phyloP scores from a whole-genome alignment of 805 yeast species.

The Starmerella vitae region DNA sequence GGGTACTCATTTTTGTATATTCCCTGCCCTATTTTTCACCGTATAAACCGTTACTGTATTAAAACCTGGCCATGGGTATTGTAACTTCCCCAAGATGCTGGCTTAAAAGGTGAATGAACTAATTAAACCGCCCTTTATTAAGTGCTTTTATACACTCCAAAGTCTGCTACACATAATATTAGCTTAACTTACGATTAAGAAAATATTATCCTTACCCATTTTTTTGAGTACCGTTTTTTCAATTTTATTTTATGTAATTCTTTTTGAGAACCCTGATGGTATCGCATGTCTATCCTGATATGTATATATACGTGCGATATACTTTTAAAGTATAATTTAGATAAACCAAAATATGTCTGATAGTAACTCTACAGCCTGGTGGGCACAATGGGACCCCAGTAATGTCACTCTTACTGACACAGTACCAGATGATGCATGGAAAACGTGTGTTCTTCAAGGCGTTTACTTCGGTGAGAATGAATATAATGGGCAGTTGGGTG shows the following conservation, averaged over 20 bases:
- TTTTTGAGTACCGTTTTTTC: slow-evolving; percentile 1
- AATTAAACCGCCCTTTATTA: too few species aligned
- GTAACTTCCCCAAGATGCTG: too few species aligned
- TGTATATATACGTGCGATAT: neutral
- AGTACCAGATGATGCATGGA: slow-evolving; percentile 30
- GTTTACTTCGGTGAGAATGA: slow-evolving; percentile 32
- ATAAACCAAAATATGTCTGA: neutral
- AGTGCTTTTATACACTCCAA: too few species aligned
- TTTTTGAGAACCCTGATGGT: neutral
- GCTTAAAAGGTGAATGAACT: too few species aligned
- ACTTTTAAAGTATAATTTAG: too few species aligned
- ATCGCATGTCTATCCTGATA: neutral
- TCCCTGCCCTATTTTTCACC: too few species aligned
- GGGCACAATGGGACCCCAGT: slow-evolving; percentile 24
- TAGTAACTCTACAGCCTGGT: slow-evolving; percentile 11
- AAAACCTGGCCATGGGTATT: too few species aligned
- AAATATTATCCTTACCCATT: neutral
- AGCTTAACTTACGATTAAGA: too few species aligned
- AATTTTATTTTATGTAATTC: neutral
- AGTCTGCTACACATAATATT: too few species aligned
- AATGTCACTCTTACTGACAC: slow-evolving; percentile 25
- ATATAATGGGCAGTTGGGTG: slow-evolving; percentile 34
- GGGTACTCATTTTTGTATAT: too few species aligned
- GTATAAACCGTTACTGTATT: too few species aligned
- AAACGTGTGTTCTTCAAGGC: slow-evolving; percentile 32